Evolutionary conservation across 2,329 filamentous ascomycete species (phyloP).

Genomic region (Venturia carpophila): DNA sequence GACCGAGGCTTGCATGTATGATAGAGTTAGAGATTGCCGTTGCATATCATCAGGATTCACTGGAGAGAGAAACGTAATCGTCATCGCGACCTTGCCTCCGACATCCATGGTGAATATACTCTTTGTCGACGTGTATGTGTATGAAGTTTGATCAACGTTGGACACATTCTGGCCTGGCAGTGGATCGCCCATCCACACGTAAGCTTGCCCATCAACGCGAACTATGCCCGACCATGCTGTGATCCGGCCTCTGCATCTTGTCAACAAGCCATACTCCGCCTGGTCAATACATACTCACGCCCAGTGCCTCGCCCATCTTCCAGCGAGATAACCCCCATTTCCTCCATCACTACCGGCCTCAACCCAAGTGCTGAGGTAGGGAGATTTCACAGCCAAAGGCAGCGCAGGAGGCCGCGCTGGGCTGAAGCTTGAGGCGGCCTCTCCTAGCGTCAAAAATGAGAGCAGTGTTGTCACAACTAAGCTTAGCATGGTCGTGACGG

Average conservation of each 20-base stretch:
- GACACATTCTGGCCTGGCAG: conserved; percentile 30
- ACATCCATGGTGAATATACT: conserved; percentile 63
- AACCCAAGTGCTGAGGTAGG: conserved; percentile 67
- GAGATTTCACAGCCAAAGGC: conserved; percentile 65
- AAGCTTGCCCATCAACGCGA: conserved; percentile 55
- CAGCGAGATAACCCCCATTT: conserved; percentile 59
- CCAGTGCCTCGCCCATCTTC: conserved; percentile 63
- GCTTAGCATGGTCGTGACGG: not conserved
- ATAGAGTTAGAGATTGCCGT: conserved; percentile 61
- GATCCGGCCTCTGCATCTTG: conserved; percentile 41
- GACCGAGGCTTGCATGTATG: conserved; percentile 60
- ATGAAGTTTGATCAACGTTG: conserved; percentile 52
- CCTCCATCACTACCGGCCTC: conserved; percentile 52
- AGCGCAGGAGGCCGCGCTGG: conserved; percentile 60
- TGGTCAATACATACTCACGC: conserved; percentile 40
- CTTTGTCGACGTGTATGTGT: conserved; percentile 64
- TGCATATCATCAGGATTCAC: conserved; percentile 58
- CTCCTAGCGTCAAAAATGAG: not conserved
- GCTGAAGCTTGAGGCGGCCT: conserved; percentile 46
- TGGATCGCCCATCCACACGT: conserved; percentile 61
- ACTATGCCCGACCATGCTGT: conserved; percentile 63
- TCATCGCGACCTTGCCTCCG: conserved; percentile 53
- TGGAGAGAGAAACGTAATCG: conserved; percentile 62
- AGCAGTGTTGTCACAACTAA: not conserved
- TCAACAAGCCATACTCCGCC: not conserved